These are phyloP conservation scores for Ophiobolus disseminans DNA, from an alignment of 2,329 filamentous ascomycete species.

Conservation along the genomic window DNA sequence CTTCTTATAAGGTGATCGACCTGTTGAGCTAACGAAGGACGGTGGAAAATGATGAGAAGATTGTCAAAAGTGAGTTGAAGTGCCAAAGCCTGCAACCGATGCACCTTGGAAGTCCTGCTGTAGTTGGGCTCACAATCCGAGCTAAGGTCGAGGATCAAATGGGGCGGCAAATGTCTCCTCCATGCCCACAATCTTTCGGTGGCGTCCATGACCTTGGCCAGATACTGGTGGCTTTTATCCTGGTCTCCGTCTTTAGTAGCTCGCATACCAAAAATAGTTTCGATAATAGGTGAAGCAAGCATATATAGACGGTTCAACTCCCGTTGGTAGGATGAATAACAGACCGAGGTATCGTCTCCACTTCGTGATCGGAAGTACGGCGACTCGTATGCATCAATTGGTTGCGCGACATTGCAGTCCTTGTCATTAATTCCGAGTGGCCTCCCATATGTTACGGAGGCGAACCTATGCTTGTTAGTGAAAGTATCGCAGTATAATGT, in stretches of 20 bases:
- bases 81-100: slow-evolving; percentile 50
- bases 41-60: slow-evolving; percentile 52
- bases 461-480: slow-evolving; percentile 35
- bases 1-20: slow-evolving; percentile 37
- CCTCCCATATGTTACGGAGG: slow-evolving; percentile 51
- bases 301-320: slow-evolving; percentile 40
- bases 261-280: slow-evolving; percentile 33
- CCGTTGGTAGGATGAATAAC: slow-evolving; percentile 23
- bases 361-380: slow-evolving; percentile 27
- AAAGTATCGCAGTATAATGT: not conserved
- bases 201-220: slow-evolving; percentile 23
- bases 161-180: slow-evolving; percentile 29
- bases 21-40: slow-evolving; percentile 51
- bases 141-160: slow-evolving; percentile 27
- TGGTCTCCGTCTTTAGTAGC: slow-evolving; percentile 10
- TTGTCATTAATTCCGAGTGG: slow-evolving; percentile 53
- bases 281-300: slow-evolving; percentile 40
- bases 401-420: slow-evolving; percentile 49
- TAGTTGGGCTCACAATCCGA: slow-evolving; percentile 23
- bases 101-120: slow-evolving; percentile 15
- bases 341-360: slow-evolving; percentile 5
- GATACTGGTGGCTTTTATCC: slow-evolving; percentile 13
- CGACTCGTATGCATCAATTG: slow-evolving; percentile 43
- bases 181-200: slow-evolving; percentile 30
- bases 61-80: slow-evolving; percentile 56